Evolutionary conservation across 2,329 filamentous ascomycete species (phyloP).

Genomic region (Cylindrodendrum hubeiense): DNA sequence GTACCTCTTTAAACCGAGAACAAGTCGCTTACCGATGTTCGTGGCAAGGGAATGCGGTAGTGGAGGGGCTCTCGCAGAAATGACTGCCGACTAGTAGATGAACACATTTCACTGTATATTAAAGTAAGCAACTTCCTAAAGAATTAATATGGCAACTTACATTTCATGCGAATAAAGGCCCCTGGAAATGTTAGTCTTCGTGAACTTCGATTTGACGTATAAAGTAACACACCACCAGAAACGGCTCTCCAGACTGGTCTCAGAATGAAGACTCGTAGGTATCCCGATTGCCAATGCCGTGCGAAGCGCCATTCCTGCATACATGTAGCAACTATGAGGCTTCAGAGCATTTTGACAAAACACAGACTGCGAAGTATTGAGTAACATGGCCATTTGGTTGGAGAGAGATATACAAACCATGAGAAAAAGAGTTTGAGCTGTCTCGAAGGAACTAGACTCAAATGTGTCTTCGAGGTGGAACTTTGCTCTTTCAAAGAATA

Average conservation of each 20-base stretch:
- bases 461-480: slow-evolving; percentile 15
- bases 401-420: slow-evolving; percentile 9
- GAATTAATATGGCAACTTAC: neutral
- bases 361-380: slow-evolving; percentile 4
- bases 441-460: slow-evolving; percentile 24
- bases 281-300: slow-evolving; percentile 24
- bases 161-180: slow-evolving; percentile 22
- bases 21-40: neutral
- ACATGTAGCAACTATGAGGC: slow-evolving; percentile 28
- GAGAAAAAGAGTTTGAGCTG: slow-evolving; percentile 23
- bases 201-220: neutral
- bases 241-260: slow-evolving; percentile 8
- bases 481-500: slow-evolving; percentile 21
- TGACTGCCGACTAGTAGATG: slow-evolving; percentile 17
- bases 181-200: neutral
- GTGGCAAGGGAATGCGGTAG: slow-evolving; percentile 18
- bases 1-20: neutral
- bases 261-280: slow-evolving; percentile 6
- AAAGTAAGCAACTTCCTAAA: neutral
- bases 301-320: slow-evolving; percentile 22
- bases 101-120: slow-evolving; percentile 20
- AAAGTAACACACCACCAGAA: slow-evolving; percentile 18
- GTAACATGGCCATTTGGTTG: neutral
- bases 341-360: slow-evolving; percentile 28
- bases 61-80: slow-evolving; percentile 9